A percentile compares a stretch with the other conserved stretches of the same genome.
These are phyloP conservation scores for Fusarium sp. DNA, from an alignment of 2,329 filamentous ascomycete genomes.

Conservation along the genomic window DNA sequence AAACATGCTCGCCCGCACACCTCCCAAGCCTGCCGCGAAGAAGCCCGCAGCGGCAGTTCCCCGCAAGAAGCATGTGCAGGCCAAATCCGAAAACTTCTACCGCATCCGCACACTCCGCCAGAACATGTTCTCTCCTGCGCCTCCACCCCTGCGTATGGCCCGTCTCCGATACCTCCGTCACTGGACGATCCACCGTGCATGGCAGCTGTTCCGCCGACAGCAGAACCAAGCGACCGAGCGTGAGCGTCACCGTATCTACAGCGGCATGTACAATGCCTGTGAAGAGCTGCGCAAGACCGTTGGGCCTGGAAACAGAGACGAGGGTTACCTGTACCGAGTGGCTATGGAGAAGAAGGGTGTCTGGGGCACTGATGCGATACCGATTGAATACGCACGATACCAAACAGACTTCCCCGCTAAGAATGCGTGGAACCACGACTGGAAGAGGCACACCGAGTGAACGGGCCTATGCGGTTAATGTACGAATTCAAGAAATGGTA, in stretches of 20 bases:
- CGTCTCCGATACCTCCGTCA: slow-evolving; percentile 89
- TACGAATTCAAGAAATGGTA: background rate
- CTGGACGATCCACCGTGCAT: slow-evolving; percentile 99
- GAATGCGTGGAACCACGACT: slow-evolving; percentile 91
- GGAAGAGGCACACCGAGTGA: slow-evolving; percentile 71
- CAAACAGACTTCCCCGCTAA: slow-evolving; percentile 85
- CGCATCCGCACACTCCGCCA: slow-evolving; percentile 59
- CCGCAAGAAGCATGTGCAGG: slow-evolving; percentile 44
- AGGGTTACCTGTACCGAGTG: slow-evolving; percentile 83
- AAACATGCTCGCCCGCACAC: slow-evolving; percentile 46
- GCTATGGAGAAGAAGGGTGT: slow-evolving; percentile 93
- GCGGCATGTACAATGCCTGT: slow-evolving; percentile 84
- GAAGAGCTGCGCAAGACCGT: slow-evolving; percentile 78
- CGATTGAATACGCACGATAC: slow-evolving; percentile 88
- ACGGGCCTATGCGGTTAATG: background rate
- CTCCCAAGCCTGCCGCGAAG: slow-evolving; percentile 43
- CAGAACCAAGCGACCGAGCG: slow-evolving; percentile 71
- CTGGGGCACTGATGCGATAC: slow-evolving; percentile 77
- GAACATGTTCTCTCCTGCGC: slow-evolving; percentile 63
- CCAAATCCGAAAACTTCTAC: slow-evolving; percentile 54
- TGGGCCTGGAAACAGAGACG: slow-evolving; percentile 66
- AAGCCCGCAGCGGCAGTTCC: slow-evolving; percentile 35
- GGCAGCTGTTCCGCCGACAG: slow-evolving; percentile 81
- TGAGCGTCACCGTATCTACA: slow-evolving; percentile 82
- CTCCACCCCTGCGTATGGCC: slow-evolving; percentile 83